Evolutionary conservation across 1,284 basidiomycete species (phyloP), one percentile per base, ranked within the genome.

Genomic region (Irpex sp.): DNA sequence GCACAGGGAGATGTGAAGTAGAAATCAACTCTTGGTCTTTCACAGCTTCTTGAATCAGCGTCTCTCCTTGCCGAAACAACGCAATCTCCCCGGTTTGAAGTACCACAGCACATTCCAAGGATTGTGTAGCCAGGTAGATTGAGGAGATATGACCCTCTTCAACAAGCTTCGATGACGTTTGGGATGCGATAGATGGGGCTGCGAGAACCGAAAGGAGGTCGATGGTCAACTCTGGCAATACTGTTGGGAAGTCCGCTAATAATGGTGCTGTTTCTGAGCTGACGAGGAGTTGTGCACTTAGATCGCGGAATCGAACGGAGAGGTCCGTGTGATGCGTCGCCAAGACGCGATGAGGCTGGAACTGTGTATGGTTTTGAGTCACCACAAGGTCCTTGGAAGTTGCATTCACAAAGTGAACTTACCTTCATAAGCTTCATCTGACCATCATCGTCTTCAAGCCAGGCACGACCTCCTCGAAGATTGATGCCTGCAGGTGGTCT

Each of bases 1-100:
- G 64, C 9, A 71, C 70, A 35, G 74, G 64, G 47, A 84, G 66
- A 67, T 85, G 79, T 2, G 78, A 74, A 60, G 88, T 66, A 8
- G 78, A 71, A 8, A 82, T 70, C 5, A 89, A 69, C 65, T 83
- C 83, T 36, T 74, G 67, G 64, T 83, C 79, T 0, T 66, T 57
- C 5, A 72, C 65, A n/a, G 76, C 72, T 48, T 68, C 63, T 28
- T 58, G 63, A 8, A 67, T 58, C 52, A 65, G 57, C 7, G 60
- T 59, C 35, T 66, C 63, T 23, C 72, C 76, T 58, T 86, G 78
- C 61, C 83, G 80, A 68, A 83, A 87, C 2, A 92, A 73, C 16
- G 91, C 67, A 3, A 93, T 71, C 62, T 91, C 86, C 1, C 91
- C 91, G 1, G 84, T 84, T 10, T 71, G 73, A 55, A 94, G 72